Percentiles rank a stretch among this genome's conserved stretches.
Conservation (phyloP, 2,329 filamentous ascomycete species). For the Aspergillus brasiliensis region DNA sequence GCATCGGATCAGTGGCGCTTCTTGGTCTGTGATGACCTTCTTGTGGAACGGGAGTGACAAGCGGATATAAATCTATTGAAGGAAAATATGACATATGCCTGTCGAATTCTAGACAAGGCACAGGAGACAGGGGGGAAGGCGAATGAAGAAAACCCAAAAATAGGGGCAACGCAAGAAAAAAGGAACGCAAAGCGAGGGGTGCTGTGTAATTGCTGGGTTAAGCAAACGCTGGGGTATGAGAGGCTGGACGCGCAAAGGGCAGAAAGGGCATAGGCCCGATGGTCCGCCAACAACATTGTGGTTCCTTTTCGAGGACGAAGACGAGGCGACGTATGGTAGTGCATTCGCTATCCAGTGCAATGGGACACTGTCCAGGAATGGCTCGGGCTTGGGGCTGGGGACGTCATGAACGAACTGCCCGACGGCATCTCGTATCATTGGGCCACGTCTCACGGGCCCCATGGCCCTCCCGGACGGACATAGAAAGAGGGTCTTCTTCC, state of each 20-base stretch:
- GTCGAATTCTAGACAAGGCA: conserved; percentile 30
- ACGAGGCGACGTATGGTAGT: conserved; percentile 41
- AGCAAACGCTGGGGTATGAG: conserved; percentile 31
- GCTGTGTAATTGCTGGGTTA: conserved; percentile 28
- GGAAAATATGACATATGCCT: conserved; percentile 27
- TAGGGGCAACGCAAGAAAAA: conserved; percentile 23
- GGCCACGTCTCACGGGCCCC: conserved; percentile 45
- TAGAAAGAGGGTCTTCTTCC: conserved; percentile 22
- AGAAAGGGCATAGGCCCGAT: conserved; percentile 29
- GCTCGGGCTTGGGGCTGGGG: conserved; percentile 32
- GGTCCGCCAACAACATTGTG: conserved; percentile 29
- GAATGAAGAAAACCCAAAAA: conserved; percentile 19
- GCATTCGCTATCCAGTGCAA: conserved; percentile 30
- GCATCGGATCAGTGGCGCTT: conserved; percentile 34
- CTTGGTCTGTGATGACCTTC: conserved; percentile 12
- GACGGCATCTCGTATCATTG: conserved; percentile 38
- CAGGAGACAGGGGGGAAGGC: conserved; percentile 18
- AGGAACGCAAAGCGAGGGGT: conserved; percentile 22
- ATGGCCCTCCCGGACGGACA: conserved; percentile 28
- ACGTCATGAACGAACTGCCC: conserved; percentile 38
- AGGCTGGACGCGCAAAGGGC: conserved; percentile 28
- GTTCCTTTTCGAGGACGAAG: conserved; percentile 30
- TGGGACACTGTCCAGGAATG: conserved; percentile 32
- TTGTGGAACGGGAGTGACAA: conserved; percentile 10
- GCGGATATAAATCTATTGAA: conserved; percentile 27